A percentile compares a stretch with the other conserved stretches of the same genome.
Conservation (phyloP, 1,284 basidiomycete genomes). For the Pseudozyma sp. region DNA sequence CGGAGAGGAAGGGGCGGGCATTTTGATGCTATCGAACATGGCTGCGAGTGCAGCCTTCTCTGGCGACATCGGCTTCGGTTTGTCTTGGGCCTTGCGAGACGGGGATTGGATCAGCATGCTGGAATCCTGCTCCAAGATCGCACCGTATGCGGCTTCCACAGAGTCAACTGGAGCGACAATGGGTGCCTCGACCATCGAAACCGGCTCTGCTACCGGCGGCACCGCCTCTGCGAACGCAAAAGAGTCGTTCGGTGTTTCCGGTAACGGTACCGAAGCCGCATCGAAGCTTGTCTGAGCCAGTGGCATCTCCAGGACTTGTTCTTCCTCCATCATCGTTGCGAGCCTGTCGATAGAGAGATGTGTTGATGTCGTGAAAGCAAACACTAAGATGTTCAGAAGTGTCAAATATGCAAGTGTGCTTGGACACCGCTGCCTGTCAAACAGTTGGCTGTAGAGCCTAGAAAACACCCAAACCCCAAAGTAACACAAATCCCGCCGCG, state of each 20-base stretch:
- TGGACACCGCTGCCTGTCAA: neutral
- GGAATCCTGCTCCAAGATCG: neutral
- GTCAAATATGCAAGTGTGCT: constrained; percentile 4
- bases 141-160: neutral
- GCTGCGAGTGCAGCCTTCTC: constrained; percentile 45
- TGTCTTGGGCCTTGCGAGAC: constrained; percentile 7
- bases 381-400: neutral
- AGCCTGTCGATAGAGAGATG: neutral
- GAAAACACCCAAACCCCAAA: constrained; percentile 31
- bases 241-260: constrained; percentile 22
- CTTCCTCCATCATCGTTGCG: constrained; percentile 2
- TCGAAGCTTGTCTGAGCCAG: neutral
- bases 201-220: neutral
- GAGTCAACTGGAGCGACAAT: neutral
- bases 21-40: constrained; percentile 48
- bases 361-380: neutral
- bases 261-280: constrained; percentile 23
- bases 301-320: neutral
- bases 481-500: constrained; percentile 21
- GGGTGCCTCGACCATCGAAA: neutral
- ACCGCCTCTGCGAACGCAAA: constrained; percentile 3
- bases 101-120: constrained; percentile 10
- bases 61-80: constrained; percentile 46
- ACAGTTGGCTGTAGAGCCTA: constrained; percentile 3
- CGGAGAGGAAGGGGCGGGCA: constrained; percentile 42